Evolutionary conservation across 2,329 filamentous ascomycete species (phyloP).

Genomic region (Aspergillus chevalieri): DNA sequence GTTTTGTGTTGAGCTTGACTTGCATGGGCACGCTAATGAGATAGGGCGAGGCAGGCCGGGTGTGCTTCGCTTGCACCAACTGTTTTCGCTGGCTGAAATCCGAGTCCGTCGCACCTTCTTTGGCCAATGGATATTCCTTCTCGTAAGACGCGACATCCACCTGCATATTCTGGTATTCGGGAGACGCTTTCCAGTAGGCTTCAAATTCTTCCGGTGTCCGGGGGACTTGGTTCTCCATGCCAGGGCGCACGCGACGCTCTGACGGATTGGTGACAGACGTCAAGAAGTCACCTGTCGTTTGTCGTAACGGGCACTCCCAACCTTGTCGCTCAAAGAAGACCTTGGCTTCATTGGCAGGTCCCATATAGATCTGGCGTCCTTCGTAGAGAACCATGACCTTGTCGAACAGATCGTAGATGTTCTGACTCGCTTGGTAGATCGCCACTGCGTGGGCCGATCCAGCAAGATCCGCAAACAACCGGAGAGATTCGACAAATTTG

Average conservation of each 20-base stretch:
- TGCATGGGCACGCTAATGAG: slow-evolving; percentile 69
- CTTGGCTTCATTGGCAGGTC: slow-evolving; percentile 53
- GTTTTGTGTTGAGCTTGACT: slow-evolving; percentile 68
- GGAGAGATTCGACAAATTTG: slow-evolving; percentile 47
- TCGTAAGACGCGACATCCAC: slow-evolving; percentile 24
- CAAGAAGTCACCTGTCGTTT: slow-evolving; percentile 63
- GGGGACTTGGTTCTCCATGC: slow-evolving; percentile 58
- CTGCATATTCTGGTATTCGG: slow-evolving; percentile 36
- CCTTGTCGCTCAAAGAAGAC: slow-evolving; percentile 62
- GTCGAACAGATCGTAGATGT: slow-evolving; percentile 53
- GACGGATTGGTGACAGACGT: slow-evolving; percentile 59
- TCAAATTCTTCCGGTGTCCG: slow-evolving; percentile 64
- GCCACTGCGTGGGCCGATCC: slow-evolving; percentile 45
- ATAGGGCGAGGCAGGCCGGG: slow-evolving; percentile 66
- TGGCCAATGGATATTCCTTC: neutral
- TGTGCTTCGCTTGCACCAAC: slow-evolving; percentile 32
- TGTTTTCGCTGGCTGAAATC: slow-evolving; percentile 30
- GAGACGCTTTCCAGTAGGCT: slow-evolving; percentile 48
- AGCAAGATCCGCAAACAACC: slow-evolving; percentile 40
- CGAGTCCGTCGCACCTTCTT: slow-evolving; percentile 21
- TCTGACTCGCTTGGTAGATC: slow-evolving; percentile 44
- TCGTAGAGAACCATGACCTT: slow-evolving; percentile 66
- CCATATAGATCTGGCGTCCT: slow-evolving; percentile 68
- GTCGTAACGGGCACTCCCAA: slow-evolving; percentile 59
- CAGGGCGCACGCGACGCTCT: slow-evolving; percentile 50